Conservation (phyloP, 192 early-diverging fungal genomes). For the Umbelopsis sp. region DNA sequence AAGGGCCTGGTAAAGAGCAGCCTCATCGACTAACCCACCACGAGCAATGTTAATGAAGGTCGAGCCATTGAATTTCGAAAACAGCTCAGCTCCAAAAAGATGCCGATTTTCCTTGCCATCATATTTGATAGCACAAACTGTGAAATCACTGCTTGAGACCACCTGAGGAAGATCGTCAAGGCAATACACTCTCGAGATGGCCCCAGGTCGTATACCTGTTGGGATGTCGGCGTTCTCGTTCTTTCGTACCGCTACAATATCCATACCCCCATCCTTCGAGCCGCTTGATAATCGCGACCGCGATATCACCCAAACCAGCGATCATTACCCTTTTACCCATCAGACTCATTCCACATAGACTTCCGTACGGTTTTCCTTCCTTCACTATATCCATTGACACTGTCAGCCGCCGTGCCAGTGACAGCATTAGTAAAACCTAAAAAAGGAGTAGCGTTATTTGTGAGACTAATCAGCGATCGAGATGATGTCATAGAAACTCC, state of each 20-base stretch:
- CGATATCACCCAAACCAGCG: conserved; percentile 62
- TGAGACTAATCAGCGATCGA: too few relatives aligned
- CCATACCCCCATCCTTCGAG: conserved; percentile 46
- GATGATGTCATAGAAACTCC: too few relatives aligned
- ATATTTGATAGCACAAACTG: conserved; percentile 46
- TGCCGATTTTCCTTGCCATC: conserved; percentile 32
- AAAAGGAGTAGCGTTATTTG: too few relatives aligned
- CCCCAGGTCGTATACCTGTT: conserved; percentile 20
- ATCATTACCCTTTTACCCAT: conserved; percentile 53
- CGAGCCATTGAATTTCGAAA: conserved; percentile 40
- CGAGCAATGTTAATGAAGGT: conserved; percentile 47
- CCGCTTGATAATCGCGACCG: conserved; percentile 50
- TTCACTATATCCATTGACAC: not conserved
- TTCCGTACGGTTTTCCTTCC: not conserved
- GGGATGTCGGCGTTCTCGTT: conserved; percentile 25
- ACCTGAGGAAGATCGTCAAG: conserved; percentile 38
- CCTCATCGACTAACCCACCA: conserved; percentile 43
- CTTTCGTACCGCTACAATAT: conserved; percentile 36
- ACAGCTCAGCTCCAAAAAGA: conserved; percentile 33
- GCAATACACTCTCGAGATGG: conserved; percentile 30
- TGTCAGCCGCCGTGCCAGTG: not conserved
- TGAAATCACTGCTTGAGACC: conserved; percentile 39
- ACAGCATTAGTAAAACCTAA: conserved; percentile 20
- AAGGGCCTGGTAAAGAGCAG: conserved; percentile 38
- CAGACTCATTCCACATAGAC: conserved; percentile 19